A percentile compares a stretch with the other conserved stretches of the same genome.
phyloP scores from a whole-genome alignment of 2,329 filamentous ascomycete genomes.

The Ceratocystis cacaofunesta region DNA sequence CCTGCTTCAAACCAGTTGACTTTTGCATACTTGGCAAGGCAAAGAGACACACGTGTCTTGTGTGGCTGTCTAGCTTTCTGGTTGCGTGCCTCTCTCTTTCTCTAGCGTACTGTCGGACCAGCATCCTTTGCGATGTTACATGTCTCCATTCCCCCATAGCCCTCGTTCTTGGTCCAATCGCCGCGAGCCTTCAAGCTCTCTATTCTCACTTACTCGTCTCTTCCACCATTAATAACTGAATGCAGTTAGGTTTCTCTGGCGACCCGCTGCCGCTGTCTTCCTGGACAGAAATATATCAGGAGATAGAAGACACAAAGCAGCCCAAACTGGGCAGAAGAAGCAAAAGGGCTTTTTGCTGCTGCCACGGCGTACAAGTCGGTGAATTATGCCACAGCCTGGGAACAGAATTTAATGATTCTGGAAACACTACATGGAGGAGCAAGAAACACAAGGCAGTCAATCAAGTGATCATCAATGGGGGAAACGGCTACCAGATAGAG shows the following conservation, averaged over 20 bases:
- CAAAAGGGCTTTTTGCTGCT: not conserved
- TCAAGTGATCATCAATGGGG: not conserved
- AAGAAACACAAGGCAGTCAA: not conserved
- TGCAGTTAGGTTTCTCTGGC: not conserved
- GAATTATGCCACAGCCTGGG: not conserved
- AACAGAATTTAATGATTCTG: not conserved
- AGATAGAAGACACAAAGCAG: not conserved
- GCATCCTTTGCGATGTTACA: not conserved
- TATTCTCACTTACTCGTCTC: too few relatives aligned
- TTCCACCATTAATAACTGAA: not conserved
- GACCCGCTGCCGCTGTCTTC: not conserved
- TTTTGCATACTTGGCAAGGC: not conserved
- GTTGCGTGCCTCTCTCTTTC: not conserved
- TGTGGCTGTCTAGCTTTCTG: not conserved
- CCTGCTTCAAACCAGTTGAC: not conserved
- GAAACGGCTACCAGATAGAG: not conserved
- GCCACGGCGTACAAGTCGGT: not conserved
- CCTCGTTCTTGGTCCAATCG: not conserved
- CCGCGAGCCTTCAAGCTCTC: not conserved
- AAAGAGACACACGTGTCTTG: not conserved
- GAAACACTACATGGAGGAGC: not conserved
- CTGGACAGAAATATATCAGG: not conserved
- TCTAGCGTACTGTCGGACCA: not conserved
- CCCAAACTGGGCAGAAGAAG: not conserved
- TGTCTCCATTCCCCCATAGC: not conserved